Evolutionary conservation across 2,329 filamentous ascomycete genomes (phyloP).

Genomic region (Elsinoe perseae): DNA sequence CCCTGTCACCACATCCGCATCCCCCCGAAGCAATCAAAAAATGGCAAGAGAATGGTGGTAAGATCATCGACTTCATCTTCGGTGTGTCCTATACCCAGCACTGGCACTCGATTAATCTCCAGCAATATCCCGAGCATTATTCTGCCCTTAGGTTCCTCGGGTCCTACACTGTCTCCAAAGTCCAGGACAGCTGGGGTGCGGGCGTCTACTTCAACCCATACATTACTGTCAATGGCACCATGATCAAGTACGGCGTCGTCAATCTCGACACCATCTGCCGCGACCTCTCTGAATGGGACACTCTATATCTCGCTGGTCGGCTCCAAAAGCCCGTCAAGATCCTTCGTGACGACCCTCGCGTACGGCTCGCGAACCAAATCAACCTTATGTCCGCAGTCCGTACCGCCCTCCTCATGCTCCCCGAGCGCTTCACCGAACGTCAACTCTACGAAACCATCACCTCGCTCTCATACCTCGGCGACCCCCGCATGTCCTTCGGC

Average conservation of each 20-base stretch:
- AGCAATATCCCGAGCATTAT: slow-evolving; percentile 86
- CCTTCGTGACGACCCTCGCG: slow-evolving; percentile 81
- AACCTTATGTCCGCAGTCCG: slow-evolving; percentile 89
- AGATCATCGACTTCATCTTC: slow-evolving; percentile 99
- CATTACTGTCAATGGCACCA: slow-evolving; percentile 84
- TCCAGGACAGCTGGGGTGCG: slow-evolving; percentile 83
- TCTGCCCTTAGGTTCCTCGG: slow-evolving; percentile 75
- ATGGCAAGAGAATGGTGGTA: slow-evolving; percentile 78
- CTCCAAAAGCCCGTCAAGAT: slow-evolving; percentile 98
- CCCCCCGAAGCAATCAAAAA: slow-evolving; percentile 73
- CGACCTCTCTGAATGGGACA: slow-evolving; percentile 87
- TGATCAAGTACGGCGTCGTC: slow-evolving; percentile 97
- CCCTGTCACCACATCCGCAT: slow-evolving; percentile 66
- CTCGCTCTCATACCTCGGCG: slow-evolving; percentile 86
- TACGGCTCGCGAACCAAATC: slow-evolving; percentile 90
- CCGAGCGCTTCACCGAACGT: slow-evolving; percentile 73
- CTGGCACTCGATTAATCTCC: slow-evolving; percentile 90
- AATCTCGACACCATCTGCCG: slow-evolving; percentile 82
- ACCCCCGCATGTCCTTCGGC: slow-evolving; percentile 87
- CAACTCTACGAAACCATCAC: slow-evolving; percentile 88
- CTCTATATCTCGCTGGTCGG: slow-evolving; percentile 89
- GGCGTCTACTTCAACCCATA: slow-evolving; percentile 98
- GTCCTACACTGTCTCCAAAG: slow-evolving; percentile 72
- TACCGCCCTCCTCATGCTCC: slow-evolving; percentile 79
- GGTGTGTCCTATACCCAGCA: slow-evolving; percentile 91